Conservation (phyloP, 225 moss, liverwort and hornwort genomes). For the Thuidium tamariscinum region DNA sequence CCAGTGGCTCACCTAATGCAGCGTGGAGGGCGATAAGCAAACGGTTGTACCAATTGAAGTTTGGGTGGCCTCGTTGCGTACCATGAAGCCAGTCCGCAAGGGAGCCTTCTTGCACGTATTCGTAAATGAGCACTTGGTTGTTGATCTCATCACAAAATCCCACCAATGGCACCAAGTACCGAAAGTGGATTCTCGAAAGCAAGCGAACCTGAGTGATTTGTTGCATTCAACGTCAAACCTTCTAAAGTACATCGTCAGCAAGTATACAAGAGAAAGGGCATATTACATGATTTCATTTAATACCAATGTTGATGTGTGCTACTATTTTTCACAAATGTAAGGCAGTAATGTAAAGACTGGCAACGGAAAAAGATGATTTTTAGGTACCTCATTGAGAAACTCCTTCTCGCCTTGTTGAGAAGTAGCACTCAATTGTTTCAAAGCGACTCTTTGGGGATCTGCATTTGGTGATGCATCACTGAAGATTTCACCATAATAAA, state of each 20-base stretch:
- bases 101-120: not conserved
- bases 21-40: not conserved
- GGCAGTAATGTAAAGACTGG: not conserved
- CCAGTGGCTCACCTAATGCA: not conserved
- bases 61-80: not conserved
- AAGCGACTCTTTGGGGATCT: not conserved
- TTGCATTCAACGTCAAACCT: not conserved
- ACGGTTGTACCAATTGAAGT: not conserved
- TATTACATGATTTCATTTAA: not conserved
- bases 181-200: not conserved
- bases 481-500: not conserved
- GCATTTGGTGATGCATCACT: not conserved
- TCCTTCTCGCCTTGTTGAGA: not conserved
- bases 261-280: no score
- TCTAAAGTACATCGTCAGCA: not conserved
- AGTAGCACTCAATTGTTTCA: not conserved
- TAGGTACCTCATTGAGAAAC: not conserved
- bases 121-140: not conserved
- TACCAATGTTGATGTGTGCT: not conserved
- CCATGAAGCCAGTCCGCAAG: not conserved
- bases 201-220: not conserved
- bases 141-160: not conserved
- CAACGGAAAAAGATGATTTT: not conserved
- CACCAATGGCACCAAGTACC: not conserved
- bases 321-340: not conserved